A percentile compares a stretch with the other conserved stretches of the same genome.
Evolutionary conservation across 352 stramenopile genomes (phyloP).

Genomic region (Phytophthora rubi): DNA sequence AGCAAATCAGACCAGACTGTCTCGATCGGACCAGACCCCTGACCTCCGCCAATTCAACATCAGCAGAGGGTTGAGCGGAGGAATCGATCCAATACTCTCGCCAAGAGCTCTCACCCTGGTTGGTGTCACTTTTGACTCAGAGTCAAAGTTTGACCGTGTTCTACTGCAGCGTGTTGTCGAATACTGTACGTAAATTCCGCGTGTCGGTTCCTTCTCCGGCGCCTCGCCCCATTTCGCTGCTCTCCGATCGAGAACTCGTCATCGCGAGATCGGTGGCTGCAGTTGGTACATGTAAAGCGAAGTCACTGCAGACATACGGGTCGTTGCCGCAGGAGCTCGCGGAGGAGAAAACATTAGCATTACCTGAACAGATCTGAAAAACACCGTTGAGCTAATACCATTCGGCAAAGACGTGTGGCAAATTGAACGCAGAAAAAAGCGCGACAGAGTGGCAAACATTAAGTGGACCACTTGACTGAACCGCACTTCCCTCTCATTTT

Average conservation of each 20-base stretch:
- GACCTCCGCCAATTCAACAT: neutral
- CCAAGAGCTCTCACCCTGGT: neutral
- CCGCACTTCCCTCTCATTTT: no score
- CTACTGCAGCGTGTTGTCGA: neutral
- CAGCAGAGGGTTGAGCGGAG: neutral
- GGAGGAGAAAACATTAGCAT: no score
- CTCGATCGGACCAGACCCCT: neutral
- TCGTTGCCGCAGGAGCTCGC: slow-evolving; percentile 4
- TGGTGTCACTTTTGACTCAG: neutral
- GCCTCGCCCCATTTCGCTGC: neutral
- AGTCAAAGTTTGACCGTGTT: neutral
- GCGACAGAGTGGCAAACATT: no score
- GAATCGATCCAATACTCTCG: neutral
- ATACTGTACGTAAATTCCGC: neutral
- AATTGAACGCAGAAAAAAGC: no score
- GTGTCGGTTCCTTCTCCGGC: neutral
- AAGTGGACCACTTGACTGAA: no score
- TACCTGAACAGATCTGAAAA: no score
- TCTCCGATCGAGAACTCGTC: neutral
- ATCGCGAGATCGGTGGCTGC: slow-evolving; percentile 18
- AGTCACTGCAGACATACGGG: slow-evolving; percentile 14
- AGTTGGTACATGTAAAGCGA: slow-evolving; percentile 6
- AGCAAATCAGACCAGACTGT: slow-evolving; percentile 1
- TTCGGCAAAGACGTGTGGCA: no score
- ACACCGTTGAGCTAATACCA: no score